Conservation (phyloP, 306 rosid species). For the Carpinus fangiana region DNA sequence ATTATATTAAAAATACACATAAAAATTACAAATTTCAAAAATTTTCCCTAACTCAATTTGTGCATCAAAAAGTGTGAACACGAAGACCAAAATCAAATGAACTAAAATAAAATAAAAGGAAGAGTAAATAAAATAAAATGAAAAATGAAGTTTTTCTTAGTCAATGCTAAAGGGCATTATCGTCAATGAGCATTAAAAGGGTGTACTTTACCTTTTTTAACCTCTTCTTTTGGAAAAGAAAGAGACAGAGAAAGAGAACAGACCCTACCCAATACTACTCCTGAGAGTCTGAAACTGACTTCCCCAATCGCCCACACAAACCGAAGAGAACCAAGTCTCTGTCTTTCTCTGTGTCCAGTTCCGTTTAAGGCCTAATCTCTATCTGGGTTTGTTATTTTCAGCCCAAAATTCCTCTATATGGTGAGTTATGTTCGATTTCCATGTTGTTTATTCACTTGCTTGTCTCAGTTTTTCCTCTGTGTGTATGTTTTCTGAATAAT, state of each 20-base stretch:
- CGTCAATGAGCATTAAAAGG: slow-evolving; percentile 6
- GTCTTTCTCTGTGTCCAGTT: neutral
- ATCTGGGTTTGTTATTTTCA: slow-evolving; percentile 5
- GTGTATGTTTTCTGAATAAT: neutral
- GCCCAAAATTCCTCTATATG: slow-evolving; percentile 6
- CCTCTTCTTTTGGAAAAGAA: neutral
- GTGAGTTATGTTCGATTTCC: slow-evolving; percentile 9
- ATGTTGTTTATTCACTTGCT: neutral
- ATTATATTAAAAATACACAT: too few relatives aligned
- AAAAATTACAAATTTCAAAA: too few relatives aligned
- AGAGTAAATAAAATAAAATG: too few relatives aligned
- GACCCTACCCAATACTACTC: slow-evolving; percentile 23
- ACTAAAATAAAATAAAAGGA: too few relatives aligned
- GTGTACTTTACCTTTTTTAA: slow-evolving; percentile 1
- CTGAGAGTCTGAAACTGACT: slow-evolving; percentile 20
- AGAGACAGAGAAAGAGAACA: neutral
- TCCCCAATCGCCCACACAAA: slow-evolving; percentile 20
- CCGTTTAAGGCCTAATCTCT: neutral
- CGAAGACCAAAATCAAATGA: too few relatives aligned
- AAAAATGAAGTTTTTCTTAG: neutral
- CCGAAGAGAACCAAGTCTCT: neutral
- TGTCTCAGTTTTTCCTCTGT: neutral
- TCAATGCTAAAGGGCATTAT: slow-evolving; percentile 24
- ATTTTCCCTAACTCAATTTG: too few relatives aligned
- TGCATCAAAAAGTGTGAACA: too few relatives aligned